phyloP scores from a whole-genome alignment of 495 filamentous ascomycete genomes.

The Xylaria nigripes region DNA sequence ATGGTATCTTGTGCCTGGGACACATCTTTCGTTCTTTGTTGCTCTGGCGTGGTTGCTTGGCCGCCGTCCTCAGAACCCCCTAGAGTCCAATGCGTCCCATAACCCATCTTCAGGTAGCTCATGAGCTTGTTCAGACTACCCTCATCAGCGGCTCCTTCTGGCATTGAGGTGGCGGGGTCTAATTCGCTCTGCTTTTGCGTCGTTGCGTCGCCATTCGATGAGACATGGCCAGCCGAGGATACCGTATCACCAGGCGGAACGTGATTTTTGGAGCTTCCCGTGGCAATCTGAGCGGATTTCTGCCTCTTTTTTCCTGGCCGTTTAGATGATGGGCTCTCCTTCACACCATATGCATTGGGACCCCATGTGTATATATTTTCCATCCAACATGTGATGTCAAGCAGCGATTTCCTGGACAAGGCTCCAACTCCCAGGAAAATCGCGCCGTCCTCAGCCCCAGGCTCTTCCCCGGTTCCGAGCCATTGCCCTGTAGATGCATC shows the following conservation, averaged over 20 bases:
- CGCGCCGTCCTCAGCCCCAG: constrained; percentile 67
- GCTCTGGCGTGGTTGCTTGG: not conserved
- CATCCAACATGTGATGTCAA: constrained; percentile 69
- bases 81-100: constrained; percentile 48
- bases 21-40: constrained; percentile 2
- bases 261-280: constrained; percentile 13
- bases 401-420: constrained; percentile 55
- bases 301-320: constrained; percentile 25
- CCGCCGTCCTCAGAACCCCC: constrained; percentile 16
- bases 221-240: not conserved
- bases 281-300: constrained; percentile 17
- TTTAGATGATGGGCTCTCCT: constrained; percentile 58
- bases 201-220: not conserved
- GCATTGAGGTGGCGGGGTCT: constrained; percentile 1
- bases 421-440: constrained; percentile 73
- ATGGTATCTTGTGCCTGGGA: not conserved
- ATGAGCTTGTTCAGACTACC: constrained; percentile 37
- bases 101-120: constrained; percentile 47
- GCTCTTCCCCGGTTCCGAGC: constrained; percentile 57
- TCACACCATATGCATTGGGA: constrained; percentile 69
- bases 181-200: not conserved
- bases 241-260: not conserved
- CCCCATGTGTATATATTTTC: constrained; percentile 74
- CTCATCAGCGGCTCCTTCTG: constrained; percentile 11
- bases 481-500: constrained; percentile 36